Base-by-base conservation (phyloP, 164 flowering plant species). In the Amborella trichopoda region DNA sequence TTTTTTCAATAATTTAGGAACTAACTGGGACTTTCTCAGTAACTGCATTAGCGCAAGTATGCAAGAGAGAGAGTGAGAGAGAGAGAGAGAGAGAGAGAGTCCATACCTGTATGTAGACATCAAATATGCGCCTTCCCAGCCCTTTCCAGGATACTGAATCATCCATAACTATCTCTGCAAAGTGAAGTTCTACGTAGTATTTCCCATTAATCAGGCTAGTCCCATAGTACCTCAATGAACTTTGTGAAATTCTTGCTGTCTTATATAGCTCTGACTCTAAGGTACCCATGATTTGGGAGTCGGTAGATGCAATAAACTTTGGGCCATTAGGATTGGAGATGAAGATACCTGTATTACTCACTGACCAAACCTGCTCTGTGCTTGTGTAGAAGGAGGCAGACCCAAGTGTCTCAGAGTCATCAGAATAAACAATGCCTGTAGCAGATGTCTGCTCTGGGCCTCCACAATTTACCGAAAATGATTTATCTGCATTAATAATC, bases 261-360 rank as follows among this genome's bases (percentile, higher is more conserved):
- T 11, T 48, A 62, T 80, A 74, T 37, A 80, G 50, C 26, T 43
- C 18, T 1, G 69, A 42, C 22, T 59, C 45, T n/a, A n/a, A n/a
- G 26, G 49, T 19, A 25, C 28, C 18, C 11, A 37, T 3, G 5
- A 26, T n/a, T n/a, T n/a, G n/a, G n/a, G n/a, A n/a, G n/a, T n/a
- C n/a, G n/a, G n/a, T n/a, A 21, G 32, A 12, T 42, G 32, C 39
- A 10, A 23, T 3, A 17, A 40, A 36, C 2, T 2, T 6, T 40
- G 28, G 27, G 0, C 17, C 0, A 9, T 8, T 9, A 3, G 21
- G 25, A 1, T 73, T 56, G 28, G 67, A 77, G 57, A 71, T 23
- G 63, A 77, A 80, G 57, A 68, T 20, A 11, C 95, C 95, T 17
- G 88, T 77, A 64, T 55, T 81, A 60, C 85, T 80, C 23, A 63